Base-by-base conservation (phyloP, 441 rosid species). In the Sinapis alba region DNA sequence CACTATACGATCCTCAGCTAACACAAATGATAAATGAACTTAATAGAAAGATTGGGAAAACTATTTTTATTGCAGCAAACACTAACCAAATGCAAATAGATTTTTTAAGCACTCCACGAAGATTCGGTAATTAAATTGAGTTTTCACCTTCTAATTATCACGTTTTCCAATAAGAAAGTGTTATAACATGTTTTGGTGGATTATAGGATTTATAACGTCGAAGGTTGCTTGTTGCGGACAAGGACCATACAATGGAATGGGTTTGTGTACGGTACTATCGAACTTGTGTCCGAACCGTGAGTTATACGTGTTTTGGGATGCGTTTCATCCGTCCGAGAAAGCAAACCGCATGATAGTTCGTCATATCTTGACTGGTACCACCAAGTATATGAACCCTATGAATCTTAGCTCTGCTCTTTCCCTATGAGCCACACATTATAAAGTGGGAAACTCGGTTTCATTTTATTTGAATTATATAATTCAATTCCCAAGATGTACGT, bases 211-310 rank as follows among this genome's bases (percentile, higher is more conserved):
- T 43, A 18, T 50, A 30, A 84, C 91, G 6, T 75, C 91, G 3
- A 75, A 80, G 74, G 69, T 83, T 67, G 93, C 93, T 34, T 88
- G 93, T 20, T 88, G 90, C 50, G 89, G 90, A 36, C 93, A 86
- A 82, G 93, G 93, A 8, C 88, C 87, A 0, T 74, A 84, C 75
- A 88, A 85, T 51, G 90, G 89, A 72, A 28, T 86, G 11, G 89
- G 93, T 7, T 80, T 88, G 26, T 88, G 93, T 78, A 85, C 89
- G 1, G 15, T 18, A 3, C 26, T 80, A 23, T 88, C 90, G 1
- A 82, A 78, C 70, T 72, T 88, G 73, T 88, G 90, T 75, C 73
- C 65, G 0, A 80, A 85, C 68, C 80, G 89, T 19, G 85, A 85
- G 3, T 62, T 58, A 8, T 81, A 80, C 43, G 89, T 83, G 6